These are phyloP conservation scores for Penicillium canariense DNA, from an alignment of 495 filamentous ascomycete species.

Conservation along the genomic window DNA sequence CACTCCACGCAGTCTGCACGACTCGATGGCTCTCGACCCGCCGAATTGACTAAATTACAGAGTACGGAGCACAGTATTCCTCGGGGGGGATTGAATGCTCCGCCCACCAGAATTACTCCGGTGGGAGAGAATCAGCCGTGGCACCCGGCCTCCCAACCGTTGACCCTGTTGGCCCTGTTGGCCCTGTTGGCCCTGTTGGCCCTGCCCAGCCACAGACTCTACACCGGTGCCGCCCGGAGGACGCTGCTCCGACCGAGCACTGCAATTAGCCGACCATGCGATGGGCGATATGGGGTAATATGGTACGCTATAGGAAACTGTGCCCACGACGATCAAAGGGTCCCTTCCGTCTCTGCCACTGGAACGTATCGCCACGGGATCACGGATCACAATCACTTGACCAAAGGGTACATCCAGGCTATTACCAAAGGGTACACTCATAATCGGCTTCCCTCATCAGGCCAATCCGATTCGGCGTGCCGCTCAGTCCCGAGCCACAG, in stretches of 20 bases:
- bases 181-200: neutral
- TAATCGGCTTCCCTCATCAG: constrained; percentile 17
- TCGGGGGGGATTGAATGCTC: no score
- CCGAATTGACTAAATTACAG: neutral
- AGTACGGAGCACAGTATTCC: neutral
- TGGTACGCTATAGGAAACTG: no score
- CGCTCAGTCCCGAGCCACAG: neutral
- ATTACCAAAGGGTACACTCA: neutral
- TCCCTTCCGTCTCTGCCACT: no score
- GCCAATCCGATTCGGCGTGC: constrained; percentile 14
- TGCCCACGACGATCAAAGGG: no score
- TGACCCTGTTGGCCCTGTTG: neutral
- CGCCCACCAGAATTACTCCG: no score
- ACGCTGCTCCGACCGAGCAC: constrained; percentile 29
- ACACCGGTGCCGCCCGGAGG: constrained; percentile 35
- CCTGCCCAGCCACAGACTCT: neutral
- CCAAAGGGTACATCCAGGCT: neutral
- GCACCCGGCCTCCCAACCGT: neutral
- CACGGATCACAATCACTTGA: neutral
- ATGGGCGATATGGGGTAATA: no score
- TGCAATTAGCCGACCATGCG: constrained; percentile 28
- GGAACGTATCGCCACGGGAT: no score
- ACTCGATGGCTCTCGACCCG: neutral
- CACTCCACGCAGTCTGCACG: neutral
- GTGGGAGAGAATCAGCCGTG: neutral